Conservation (phyloP, 1,139 yeast species). For the Suhomyces panamericanus region DNA sequence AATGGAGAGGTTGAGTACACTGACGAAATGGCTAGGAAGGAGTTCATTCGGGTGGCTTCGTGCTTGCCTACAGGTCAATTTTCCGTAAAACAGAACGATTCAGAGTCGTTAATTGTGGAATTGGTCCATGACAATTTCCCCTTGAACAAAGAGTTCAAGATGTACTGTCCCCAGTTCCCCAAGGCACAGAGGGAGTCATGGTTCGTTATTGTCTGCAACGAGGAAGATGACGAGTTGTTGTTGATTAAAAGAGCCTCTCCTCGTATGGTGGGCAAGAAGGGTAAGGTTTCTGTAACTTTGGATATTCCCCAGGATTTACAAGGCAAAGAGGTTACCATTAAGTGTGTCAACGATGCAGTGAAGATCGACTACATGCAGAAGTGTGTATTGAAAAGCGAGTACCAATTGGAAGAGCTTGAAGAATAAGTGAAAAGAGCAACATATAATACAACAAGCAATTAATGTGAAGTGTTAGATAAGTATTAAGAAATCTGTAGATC, state of each 20-base stretch:
- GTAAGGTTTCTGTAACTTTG: slow-evolving; percentile 44
- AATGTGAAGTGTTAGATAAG: background rate
- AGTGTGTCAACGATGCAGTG: slow-evolving; percentile 67
- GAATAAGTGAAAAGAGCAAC: too few species aligned
- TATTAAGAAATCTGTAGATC: too few species aligned
- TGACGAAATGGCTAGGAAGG: slow-evolving; percentile 26
- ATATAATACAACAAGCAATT: too few species aligned
- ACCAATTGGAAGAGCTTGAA: too few species aligned
- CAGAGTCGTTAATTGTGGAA: slow-evolving; percentile 40
- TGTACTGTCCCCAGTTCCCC: slow-evolving; percentile 80
- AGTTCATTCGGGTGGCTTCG: slow-evolving; percentile 45
- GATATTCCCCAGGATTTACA: slow-evolving; percentile 50
- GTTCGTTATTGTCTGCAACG: slow-evolving; percentile 70
- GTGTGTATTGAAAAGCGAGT: slow-evolving; percentile 16
- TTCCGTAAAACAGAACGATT: slow-evolving; percentile 31
- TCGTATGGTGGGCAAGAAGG: slow-evolving; percentile 41
- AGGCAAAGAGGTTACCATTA: slow-evolving; percentile 46
- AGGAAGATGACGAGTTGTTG: slow-evolving; percentile 46
- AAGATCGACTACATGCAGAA: slow-evolving; percentile 43
- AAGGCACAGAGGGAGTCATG: slow-evolving; percentile 92
- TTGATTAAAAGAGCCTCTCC: slow-evolving; percentile 72
- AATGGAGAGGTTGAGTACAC: slow-evolving; percentile 27
- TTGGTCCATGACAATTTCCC: slow-evolving; percentile 58
- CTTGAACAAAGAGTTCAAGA: slow-evolving; percentile 57
- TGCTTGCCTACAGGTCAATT: slow-evolving; percentile 51